Evolutionary conservation across 768 basidiomycete species (phyloP).

Genomic region (Lactarius tabidus): DNA sequence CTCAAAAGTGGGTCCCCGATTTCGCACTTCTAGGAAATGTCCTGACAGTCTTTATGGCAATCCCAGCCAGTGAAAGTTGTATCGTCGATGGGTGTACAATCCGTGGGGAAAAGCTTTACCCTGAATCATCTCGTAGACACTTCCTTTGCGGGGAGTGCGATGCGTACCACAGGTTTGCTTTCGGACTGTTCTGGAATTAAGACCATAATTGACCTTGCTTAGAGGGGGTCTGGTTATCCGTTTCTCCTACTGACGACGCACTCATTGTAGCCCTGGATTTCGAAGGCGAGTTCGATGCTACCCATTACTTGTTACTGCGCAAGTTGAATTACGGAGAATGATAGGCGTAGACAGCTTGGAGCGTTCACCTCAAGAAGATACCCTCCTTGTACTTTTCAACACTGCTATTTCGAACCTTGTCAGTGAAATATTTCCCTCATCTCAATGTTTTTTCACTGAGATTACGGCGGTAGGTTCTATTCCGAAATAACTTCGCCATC

Average conservation of each 20-base stretch:
- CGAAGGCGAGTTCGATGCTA: slow-evolving; percentile 41
- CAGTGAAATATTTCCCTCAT: neutral
- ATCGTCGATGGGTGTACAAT: slow-evolving; percentile 67
- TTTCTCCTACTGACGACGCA: slow-evolving; percentile 53
- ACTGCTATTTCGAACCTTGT: slow-evolving; percentile 63
- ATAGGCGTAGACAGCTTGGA: slow-evolving; percentile 62
- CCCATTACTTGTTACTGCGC: neutral
- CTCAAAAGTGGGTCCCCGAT: slow-evolving; percentile 38
- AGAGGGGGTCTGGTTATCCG: slow-evolving; percentile 67
- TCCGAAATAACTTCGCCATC: slow-evolving; percentile 63
- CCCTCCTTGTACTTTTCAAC: slow-evolving; percentile 59
- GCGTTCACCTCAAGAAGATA: slow-evolving; percentile 60
- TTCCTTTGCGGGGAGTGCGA: slow-evolving; percentile 62
- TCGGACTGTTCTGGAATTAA: neutral
- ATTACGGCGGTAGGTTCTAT: slow-evolving; percentile 44
- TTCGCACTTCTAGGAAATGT: neutral
- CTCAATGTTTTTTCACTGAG: neutral
- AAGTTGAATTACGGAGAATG: neutral
- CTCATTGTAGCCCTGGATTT: slow-evolving; percentile 61
- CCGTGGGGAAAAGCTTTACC: slow-evolving; percentile 57
- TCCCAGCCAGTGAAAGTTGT: slow-evolving; percentile 57
- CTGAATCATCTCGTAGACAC: slow-evolving; percentile 61
- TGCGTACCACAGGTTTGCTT: slow-evolving; percentile 49
- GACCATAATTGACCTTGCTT: slow-evolving; percentile 4
- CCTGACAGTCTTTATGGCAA: neutral